Percentiles rank a stretch among this genome's conserved stretches.
phyloP scores from a whole-genome alignment of 805 yeast species.

The Candida fluviatilis region DNA sequence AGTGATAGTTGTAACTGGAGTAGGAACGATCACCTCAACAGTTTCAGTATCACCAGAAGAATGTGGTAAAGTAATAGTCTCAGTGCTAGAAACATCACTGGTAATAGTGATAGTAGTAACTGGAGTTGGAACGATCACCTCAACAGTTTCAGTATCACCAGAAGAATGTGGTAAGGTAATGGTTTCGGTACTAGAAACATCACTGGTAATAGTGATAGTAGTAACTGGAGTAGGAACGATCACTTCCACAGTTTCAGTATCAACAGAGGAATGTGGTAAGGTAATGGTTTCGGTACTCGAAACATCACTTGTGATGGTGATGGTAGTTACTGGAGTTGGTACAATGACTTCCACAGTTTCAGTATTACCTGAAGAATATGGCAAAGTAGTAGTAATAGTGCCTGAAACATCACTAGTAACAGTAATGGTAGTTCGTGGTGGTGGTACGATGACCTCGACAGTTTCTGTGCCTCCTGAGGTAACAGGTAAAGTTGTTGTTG shows the following conservation, averaged over 20 bases:
- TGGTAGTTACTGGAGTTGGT: slow-evolving; percentile 10
- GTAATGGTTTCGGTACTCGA: background rate
- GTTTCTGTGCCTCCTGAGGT: slow-evolving; percentile 8
- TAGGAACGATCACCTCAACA: no score
- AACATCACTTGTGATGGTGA: slow-evolving; percentile 5
- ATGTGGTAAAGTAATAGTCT: no score
- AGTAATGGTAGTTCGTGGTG: slow-evolving; percentile 12
- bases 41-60: no score
- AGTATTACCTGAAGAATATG: slow-evolving; percentile 9
- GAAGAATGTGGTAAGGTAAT: no score
- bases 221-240: slow-evolving; percentile 4
- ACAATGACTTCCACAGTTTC: slow-evolving; percentile 11
- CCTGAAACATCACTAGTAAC: slow-evolving; percentile 9
- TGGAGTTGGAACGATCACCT: no score
- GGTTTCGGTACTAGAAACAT: no score
- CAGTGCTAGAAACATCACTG: no score
- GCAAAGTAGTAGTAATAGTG: slow-evolving; percentile 10
- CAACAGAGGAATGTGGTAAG: background rate
- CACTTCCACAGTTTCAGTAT: slow-evolving; percentile 4
- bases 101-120: no score
- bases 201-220: no score
- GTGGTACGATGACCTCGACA: slow-evolving; percentile 8
- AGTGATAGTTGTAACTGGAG: no score
- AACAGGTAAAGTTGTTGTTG: slow-evolving; percentile 9
- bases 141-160: no score